Evolutionary conservation across 2,329 filamentous ascomycete genomes (phyloP), one percentile per base, ranked within the genome.

Genomic region (Aspergillus neoniger): DNA sequence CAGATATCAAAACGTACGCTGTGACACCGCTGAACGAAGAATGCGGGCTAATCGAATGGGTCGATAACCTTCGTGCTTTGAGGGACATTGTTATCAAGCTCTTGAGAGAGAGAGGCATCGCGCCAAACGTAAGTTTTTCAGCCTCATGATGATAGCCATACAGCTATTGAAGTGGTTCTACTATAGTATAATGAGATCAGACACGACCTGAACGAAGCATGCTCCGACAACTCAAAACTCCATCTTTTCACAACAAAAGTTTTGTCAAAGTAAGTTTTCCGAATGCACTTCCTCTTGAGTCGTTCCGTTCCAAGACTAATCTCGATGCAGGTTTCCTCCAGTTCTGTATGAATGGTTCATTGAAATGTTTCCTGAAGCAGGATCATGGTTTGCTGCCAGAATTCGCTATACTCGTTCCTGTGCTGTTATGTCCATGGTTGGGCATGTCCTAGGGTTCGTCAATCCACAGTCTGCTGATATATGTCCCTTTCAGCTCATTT

Each of bases 381-480:
- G 91, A 12, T 84, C 89, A 1, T 99, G 95, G 95, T 96, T 99
- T 75, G 85, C 88, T 2, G 93, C 94, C 9, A 87, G 95, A 7
- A 83, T 98, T 48, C 86, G 88, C 50, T 99, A 98, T 77, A 96
- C 95, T 2, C 87, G 95, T 4, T 96, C 95, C 1, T 94, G 91
- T 70, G 95, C 96, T 10, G 95, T 99, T 67, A 99, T 99, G 93
- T 96, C 92, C n/a, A 99, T 99, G 86, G 92, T 96, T 4, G 95
- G 95, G 53, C 96, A 96, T 59, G 93, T 98, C 52, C 85, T 99
- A 4, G 95, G 87, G 62, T 80, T 72, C 57, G 76, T 65, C 17
- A 23, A 25, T 30, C 49, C 17, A 44, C 38, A 8, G 28, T 21
- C 25, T 21, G 17, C 44, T 38, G 32, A 12, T 32, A 17, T 4